phyloP scores from a whole-genome alignment of 2,329 filamentous ascomycete genomes.

The Fusarium sp. region DNA sequence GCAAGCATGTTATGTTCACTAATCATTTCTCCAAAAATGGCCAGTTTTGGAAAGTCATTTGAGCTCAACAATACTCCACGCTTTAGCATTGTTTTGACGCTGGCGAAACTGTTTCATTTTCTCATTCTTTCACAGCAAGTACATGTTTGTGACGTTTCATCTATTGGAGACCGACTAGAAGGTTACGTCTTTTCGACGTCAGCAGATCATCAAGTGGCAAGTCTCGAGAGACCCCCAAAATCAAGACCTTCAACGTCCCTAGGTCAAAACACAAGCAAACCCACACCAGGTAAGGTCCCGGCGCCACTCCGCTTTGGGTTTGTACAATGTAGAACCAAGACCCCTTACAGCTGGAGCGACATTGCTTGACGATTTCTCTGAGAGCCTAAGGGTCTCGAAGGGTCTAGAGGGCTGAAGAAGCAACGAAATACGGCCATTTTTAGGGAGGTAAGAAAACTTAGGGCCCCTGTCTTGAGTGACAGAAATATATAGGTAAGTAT shows the following conservation, averaged over 20 bases:
- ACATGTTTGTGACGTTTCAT: neutral
- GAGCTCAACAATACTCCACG: neutral
- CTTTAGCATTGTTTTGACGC: too few species aligned
- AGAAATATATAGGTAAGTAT: neutral
- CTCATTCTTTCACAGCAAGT: neutral
- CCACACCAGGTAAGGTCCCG: conserved; percentile 3
- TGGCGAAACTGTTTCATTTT: neutral
- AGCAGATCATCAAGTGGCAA: conserved; percentile 10
- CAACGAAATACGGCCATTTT: neutral
- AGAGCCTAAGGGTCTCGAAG: conserved; percentile 7
- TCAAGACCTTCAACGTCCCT: neutral
- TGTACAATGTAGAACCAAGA: neutral
- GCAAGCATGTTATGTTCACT: conserved; percentile 20
- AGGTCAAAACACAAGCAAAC: neutral
- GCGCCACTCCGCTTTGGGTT: conserved; percentile 2
- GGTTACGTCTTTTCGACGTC: conserved; percentile 31
- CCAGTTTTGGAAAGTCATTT: neutral
- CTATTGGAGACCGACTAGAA: neutral
- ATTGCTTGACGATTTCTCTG: neutral
- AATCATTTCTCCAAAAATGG: conserved; percentile 5
- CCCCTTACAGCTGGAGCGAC: neutral
- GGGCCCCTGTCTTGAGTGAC: neutral
- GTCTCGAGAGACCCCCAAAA: conserved; percentile 11
- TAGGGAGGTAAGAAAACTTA: neutral
- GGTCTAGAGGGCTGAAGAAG: neutral